Base-by-base conservation (phyloP, 257 asterid species). In the Przewalskia tangutica region DNA sequence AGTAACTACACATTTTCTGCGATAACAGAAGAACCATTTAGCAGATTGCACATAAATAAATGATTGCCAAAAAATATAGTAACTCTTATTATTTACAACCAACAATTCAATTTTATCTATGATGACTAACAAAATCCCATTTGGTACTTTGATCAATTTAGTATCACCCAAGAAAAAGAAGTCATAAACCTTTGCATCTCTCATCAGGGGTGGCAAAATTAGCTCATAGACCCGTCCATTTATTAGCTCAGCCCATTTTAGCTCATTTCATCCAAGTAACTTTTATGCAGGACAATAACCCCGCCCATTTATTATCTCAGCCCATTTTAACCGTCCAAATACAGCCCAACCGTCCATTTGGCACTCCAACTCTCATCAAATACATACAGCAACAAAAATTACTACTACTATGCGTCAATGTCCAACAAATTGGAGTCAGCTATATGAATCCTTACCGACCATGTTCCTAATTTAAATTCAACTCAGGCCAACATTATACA, bases 1-100 rank as follows among this genome's bases (percentile, higher is more conserved):
- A 59, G 42, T 11, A 18, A 53, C 51, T 67, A 46, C 62, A 44
- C 55, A 60, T 78, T 14, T 67, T 78, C 27, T 75, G 11, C 16
- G 62, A 59, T 50, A 7, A 51, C 7, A 71, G 78, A 75, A 76
- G 71, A 84, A 66, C 56, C 84, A 77, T 55, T 68, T 77, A 62
- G 50, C 81, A 64, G 58, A 1, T 36, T 62, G 2, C 71, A 5
- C 10, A 51, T 14, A 32, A 53, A 12, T n/a, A 32, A 23, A 77
- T 36, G 70, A 78, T 48, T 27, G 23, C 4, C 32, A 27, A 27
- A 27, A 27, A 27, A 27, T 27, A 27, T 27, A 27, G 32, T 27
- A 27, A 27, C 32, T 27, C 32, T 27, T 27, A 27, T 27, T 27
- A 27, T 27, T 27, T 51, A 54, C 0, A 56, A 42, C 3, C 13